phyloP scores from a whole-genome alignment of 2,329 filamentous ascomycete species.

The Trichoderma semiorbis region DNA sequence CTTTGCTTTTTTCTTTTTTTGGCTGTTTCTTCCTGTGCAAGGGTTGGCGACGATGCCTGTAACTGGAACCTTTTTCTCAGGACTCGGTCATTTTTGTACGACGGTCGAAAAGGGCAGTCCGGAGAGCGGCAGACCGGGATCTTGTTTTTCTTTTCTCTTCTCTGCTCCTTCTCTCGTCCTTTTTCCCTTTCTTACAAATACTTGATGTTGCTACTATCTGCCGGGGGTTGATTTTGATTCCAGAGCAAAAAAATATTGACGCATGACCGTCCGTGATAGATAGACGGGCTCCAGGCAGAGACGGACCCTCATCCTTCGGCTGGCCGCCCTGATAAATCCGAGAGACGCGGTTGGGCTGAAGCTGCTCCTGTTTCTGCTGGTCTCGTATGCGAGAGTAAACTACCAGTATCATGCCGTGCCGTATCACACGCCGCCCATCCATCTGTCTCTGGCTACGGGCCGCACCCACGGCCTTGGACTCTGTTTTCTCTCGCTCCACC shows the following conservation, averaged over 20 bases:
- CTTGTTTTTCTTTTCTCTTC: not conserved
- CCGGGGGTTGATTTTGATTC: not conserved
- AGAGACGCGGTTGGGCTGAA: not conserved
- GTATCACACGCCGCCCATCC: slow-evolving; percentile 1
- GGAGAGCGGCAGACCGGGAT: not conserved
- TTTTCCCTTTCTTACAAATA: not conserved
- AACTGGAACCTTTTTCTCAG: not conserved
- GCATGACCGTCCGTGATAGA: not conserved
- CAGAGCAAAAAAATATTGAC: not conserved
- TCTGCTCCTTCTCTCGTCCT: not conserved
- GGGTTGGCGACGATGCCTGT: not conserved
- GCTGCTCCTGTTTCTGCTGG: not conserved
- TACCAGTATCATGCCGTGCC: slow-evolving; percentile 8
- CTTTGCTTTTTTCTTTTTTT: not conserved
- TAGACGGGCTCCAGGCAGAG: not conserved
- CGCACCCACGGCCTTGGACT: not conserved
- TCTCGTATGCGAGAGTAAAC: not conserved
- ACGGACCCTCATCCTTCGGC: not conserved
- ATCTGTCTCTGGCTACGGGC: not conserved
- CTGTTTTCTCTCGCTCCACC: not conserved
- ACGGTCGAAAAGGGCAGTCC: not conserved
- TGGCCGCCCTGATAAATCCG: not conserved
- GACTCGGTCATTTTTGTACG: not conserved
- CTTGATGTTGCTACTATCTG: not conserved
- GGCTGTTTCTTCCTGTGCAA: not conserved